A percentile compares a stretch with the other conserved stretches of the same genome.
phyloP scores from a whole-genome alignment of 2,329 filamentous ascomycete species.

The Alternaria dauci region DNA sequence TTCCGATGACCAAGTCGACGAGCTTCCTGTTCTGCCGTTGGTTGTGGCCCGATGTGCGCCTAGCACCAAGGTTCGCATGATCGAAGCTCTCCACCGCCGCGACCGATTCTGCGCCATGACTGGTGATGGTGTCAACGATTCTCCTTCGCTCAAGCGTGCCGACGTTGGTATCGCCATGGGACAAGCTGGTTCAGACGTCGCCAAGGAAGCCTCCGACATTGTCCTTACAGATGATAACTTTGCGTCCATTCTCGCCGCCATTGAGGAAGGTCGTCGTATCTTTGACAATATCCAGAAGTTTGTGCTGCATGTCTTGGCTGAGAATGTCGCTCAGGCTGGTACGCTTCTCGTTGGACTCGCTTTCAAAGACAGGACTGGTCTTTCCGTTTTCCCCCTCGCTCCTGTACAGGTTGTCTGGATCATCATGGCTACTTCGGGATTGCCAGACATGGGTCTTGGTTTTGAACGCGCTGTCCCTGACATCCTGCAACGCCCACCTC shows the following conservation, averaged over 20 bases:
- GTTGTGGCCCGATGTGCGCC: slow-evolving; percentile 87
- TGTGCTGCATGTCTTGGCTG: slow-evolving; percentile 75
- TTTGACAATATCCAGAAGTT: slow-evolving; percentile 93
- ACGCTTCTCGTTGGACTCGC: slow-evolving; percentile 81
- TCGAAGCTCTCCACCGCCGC: slow-evolving; percentile 82
- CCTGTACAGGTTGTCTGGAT: slow-evolving; percentile 93
- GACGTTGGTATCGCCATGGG: slow-evolving; percentile 93
- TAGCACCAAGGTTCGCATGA: slow-evolving; percentile 89
- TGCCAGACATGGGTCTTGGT: slow-evolving; percentile 84
- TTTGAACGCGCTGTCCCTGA: slow-evolving; percentile 78
- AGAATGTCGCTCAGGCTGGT: slow-evolving; percentile 85
- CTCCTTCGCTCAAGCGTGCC: slow-evolving; percentile 78
- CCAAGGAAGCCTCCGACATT: slow-evolving; percentile 83
- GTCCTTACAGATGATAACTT: slow-evolving; percentile 90
- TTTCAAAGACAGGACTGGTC: slow-evolving; percentile 74
- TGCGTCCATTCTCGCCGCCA: slow-evolving; percentile 82
- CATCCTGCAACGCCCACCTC: slow-evolving; percentile 82
- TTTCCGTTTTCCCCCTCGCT: slow-evolving; percentile 85
- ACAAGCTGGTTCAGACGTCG: slow-evolving; percentile 79
- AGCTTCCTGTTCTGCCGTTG: slow-evolving; percentile 75
- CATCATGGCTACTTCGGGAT: slow-evolving; percentile 85
- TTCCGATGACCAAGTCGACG: slow-evolving; percentile 76
- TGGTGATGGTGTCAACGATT: slow-evolving; percentile 87
- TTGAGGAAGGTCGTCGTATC: slow-evolving; percentile 83
- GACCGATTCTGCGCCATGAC: slow-evolving; percentile 84